Base-by-base conservation (phyloP, 345 rosid species). In the Turnera subulata region DNA sequence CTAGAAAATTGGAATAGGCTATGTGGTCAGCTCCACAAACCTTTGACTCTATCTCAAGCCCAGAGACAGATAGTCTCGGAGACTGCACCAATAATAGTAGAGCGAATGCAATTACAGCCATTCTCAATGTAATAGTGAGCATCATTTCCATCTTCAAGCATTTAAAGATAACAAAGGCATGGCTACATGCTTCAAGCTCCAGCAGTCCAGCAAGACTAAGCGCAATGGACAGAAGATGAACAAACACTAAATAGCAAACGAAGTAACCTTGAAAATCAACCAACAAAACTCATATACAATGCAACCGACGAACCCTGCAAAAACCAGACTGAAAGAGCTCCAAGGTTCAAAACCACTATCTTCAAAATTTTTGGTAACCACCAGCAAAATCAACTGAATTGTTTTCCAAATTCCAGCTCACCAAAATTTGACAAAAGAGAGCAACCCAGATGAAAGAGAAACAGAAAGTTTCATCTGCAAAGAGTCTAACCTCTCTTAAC, bases 1-100 rank as follows among this genome's bases (percentile, higher is more conserved):
- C 83, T 23, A 65, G 37, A 58, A 57, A 62, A 66, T 66, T 74
- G 43, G 70, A 72, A 69, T 76, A 83, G 6, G 72, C 72, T 14
- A 89, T 70, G 56, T 66, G 82, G 67, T 78, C 85, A 52, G 72
- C 60, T 0, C 81, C 75, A 55, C 93, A 86, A 66, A 75, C 63
- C 65, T 61, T 81, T 1, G 82, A 76, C 53, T 82, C 70, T 42
- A 76, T 71, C 57, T 58, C 58, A 23, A 74, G 35, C 46, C 75
- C 61, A 22, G 76, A 68, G 51, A 78, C 81, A 59, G 57, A 62
- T 56, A 76, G 67, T 52, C 51, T 73, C 17, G 52, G 71, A 42
- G 71, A 71, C 53, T 68, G 81, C 56, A 76, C 45, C 63, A 79
- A 58, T 58, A 82, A 61, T 48, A 84, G 62, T 26, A 81, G 20